A percentile compares a stretch with the other conserved stretches of the same genome.
These are phyloP conservation scores for Gautieria morchelliformis DNA, from an alignment of 768 basidiomycete species.

Conservation along the genomic window DNA sequence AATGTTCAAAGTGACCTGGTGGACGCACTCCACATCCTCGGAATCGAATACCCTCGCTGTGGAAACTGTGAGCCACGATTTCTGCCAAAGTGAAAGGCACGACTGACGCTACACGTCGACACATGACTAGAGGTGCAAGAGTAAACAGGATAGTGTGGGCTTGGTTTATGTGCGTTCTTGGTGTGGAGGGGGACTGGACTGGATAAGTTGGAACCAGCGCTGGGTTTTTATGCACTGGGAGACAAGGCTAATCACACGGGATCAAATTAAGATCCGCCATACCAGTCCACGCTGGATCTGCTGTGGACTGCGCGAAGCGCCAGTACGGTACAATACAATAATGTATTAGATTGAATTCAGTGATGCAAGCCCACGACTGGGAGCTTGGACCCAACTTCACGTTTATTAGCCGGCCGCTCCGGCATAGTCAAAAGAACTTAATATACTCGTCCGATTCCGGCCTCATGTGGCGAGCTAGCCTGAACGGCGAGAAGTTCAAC, in stretches of 20 bases:
- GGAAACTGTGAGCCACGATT: neutral
- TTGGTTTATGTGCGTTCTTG: neutral
- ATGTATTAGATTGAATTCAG: neutral
- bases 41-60: neutral
- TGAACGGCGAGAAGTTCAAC: neutral
- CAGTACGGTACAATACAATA: neutral
- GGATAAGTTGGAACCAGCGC: neutral
- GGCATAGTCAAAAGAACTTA: neutral
- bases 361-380: neutral
- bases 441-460: neutral
- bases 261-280: conserved; percentile 1
- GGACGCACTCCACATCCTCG: neutral
- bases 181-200: neutral
- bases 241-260: neutral
- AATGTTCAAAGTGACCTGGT: neutral
- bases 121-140: neutral
- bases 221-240: neutral
- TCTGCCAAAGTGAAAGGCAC: neutral
- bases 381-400: neutral
- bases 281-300: neutral
- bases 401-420: neutral
- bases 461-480: neutral
- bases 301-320: neutral
- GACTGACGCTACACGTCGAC: conserved; percentile 1
- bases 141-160: neutral